phyloP scores from a whole-genome alignment of 192 early-diverging fungal genomes.

The Backusella sp. region DNA sequence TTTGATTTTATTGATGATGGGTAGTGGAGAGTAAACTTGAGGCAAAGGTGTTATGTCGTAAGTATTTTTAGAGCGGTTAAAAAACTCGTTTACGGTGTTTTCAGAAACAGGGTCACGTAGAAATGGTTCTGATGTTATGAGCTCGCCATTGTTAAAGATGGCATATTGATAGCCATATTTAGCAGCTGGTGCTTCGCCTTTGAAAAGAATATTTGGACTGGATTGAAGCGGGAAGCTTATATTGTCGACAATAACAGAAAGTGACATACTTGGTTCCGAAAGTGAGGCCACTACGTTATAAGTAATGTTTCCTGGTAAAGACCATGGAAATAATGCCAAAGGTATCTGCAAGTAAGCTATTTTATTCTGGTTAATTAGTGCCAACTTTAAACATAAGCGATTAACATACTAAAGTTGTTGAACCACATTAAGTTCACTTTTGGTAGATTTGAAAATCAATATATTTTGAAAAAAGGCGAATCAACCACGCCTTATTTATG shows the following conservation, averaged over 20 bases:
- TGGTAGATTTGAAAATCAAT: neutral
- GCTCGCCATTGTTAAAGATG: neutral
- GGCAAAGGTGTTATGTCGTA: neutral
- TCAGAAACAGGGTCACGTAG: neutral
- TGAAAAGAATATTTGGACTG: neutral
- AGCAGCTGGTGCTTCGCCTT: neutral
- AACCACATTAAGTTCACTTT: neutral
- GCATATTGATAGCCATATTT: conserved; percentile 2
- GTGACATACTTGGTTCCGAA: neutral
- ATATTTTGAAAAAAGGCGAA: neutral
- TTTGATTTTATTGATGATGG: neutral
- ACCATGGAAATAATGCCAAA: neutral
- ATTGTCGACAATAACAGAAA: conserved; percentile 10
- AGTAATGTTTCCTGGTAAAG: neutral
- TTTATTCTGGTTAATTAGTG: neutral
- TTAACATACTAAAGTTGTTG: neutral
- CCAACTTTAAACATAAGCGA: neutral
- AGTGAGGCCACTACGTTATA: conserved; percentile 1
- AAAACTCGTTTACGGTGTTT: neutral
- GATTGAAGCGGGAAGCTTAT: neutral
- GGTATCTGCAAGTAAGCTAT: neutral
- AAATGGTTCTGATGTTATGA: neutral
- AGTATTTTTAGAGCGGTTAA: neutral
- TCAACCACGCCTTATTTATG: neutral
- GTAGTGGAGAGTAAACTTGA: neutral